Base-by-base conservation (phyloP, 1,139 yeast species). In the Lodderomyces beijingensis region DNA sequence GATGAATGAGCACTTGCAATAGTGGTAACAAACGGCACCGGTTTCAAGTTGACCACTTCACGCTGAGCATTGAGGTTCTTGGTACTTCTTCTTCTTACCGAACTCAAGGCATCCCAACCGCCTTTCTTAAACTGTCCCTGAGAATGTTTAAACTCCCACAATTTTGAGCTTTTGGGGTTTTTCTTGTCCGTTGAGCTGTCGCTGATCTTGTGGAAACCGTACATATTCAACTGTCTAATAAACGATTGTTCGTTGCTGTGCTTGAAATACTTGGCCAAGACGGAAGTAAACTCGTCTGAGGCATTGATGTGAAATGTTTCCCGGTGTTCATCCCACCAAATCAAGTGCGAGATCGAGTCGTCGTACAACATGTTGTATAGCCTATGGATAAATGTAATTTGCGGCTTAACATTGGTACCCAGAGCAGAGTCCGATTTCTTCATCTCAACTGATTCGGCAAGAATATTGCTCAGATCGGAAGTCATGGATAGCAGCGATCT, bases 161-260 rank as follows among this genome's bases (percentile, higher is more conserved):
- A 37, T 33, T 32, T 32, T 28, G 29, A 39, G 33, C 17, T 12
- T 17, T 30, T 21, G 11, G 9, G 14, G 25, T 17, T 23, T 23
- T 4, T 10, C 27, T 28, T 31, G 10, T 35, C 40, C 40, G 55
- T 62, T 39, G 57, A 58, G 30, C 57, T 53, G 36, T 65, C 71
- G 46, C 65, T 67, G 12, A 81, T 86, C 53, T 82, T 82, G 51
- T 82, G 89, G 55, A 81, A 81, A 7, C 87, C 91, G 50, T 82
- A 82, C 86, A 82, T 82, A 55, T 82, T 83, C 38, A 82, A 51
- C 48, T 82, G 91, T 35, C 91, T 69, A 17, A 82, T 84, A 53
- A 82, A 82, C n/a, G 85, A 77, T 1, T 89, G 85, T 33, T 81
- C 80, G 49, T 82, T 82, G 26, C 86, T 79, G 52, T 82, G 91